Base-by-base conservation (phyloP, 352 stramenopile species). In the Blastocystis sp. region DNA sequence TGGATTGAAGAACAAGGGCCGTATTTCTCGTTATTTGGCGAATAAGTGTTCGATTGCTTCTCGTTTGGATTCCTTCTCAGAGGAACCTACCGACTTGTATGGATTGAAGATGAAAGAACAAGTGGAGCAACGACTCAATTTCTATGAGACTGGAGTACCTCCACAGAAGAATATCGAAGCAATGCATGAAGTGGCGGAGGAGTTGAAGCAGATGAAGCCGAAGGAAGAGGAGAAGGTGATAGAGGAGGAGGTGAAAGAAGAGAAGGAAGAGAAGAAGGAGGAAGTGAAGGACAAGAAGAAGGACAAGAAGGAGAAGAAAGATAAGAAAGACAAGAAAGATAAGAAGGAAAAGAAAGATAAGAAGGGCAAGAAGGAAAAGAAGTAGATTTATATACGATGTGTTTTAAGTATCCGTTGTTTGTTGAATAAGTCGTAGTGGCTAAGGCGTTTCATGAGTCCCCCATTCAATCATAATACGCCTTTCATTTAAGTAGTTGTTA, bases 41-140 rank as follows among this genome's bases (percentile, higher is more conserved):
- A 99, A 99, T 92, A 99, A 99, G 93, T 99, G 97, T 89, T 94
- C 96, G 1, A 99, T 99, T 89, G 97, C 97, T 1, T 98, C 95
- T 49, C 93, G 97, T 87, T 98, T 99, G 77, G 97, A 99, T 91
- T 97, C 94, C 77, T 98, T 98, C 90, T 94, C 96, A 75, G 96
- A 98, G 87, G 90, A 96, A 88, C 93, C 94, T 1, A 97, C 94
- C 3, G 97, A 92, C 65, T 94, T 95, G 89, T 99, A 98, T 90
- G 97, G 97, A 61, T 94, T 98, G 90, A 95, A 98, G 92, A 96
- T 99, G 89, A 92, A 95, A 67, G 95, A 98, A 88, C 96, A 99
- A 92, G 96, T 99, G 12, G 97, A 99, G 89, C 96, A 99, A 90
- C 94, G 97, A 81, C 93, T 99, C 12, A 94, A 95, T 67, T 99